Percentiles rank a stretch among this genome's conserved stretches.
Conservation (phyloP, 192 early-diverging fungal species). For the Rhizophagus sp. region DNA sequence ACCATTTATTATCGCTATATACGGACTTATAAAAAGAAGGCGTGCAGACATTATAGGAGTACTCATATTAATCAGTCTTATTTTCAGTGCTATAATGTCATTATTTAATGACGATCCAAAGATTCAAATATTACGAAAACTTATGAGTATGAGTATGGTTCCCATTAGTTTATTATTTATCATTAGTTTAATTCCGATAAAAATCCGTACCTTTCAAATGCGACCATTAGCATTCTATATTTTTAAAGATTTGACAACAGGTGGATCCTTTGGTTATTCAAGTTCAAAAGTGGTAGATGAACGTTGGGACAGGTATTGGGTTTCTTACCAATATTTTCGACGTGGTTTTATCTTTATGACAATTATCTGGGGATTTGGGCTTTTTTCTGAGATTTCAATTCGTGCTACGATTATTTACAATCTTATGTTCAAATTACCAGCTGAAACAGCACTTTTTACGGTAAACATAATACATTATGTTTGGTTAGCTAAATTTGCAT, state of each 20-base stretch:
- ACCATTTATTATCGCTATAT: constrained; percentile 35
- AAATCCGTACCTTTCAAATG: constrained; percentile 32
- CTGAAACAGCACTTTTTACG: neutral
- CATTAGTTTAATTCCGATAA: constrained; percentile 40
- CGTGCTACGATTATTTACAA: neutral
- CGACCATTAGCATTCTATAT: constrained; percentile 42
- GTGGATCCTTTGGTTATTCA: neutral
- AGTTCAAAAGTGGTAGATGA: neutral
- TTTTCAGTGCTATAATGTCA: constrained; percentile 44
- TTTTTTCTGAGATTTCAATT: neutral
- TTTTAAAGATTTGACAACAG: constrained; percentile 36
- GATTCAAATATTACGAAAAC: constrained; percentile 46
- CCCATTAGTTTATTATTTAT: constrained; percentile 40
- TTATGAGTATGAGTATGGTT: constrained; percentile 36
- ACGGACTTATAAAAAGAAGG: constrained; percentile 33
- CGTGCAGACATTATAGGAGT: constrained; percentile 39
- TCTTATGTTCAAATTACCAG: neutral
- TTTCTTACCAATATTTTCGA: neutral
- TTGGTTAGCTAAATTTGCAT: neutral
- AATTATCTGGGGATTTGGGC: neutral
- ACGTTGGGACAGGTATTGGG: neutral
- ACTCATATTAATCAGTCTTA: constrained; percentile 40
- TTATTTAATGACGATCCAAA: constrained; percentile 42
- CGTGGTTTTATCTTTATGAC: neutral
- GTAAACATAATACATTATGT: neutral